phyloP scores from a whole-genome alignment of 1,284 basidiomycete species.

The Xanthoconium separans region DNA sequence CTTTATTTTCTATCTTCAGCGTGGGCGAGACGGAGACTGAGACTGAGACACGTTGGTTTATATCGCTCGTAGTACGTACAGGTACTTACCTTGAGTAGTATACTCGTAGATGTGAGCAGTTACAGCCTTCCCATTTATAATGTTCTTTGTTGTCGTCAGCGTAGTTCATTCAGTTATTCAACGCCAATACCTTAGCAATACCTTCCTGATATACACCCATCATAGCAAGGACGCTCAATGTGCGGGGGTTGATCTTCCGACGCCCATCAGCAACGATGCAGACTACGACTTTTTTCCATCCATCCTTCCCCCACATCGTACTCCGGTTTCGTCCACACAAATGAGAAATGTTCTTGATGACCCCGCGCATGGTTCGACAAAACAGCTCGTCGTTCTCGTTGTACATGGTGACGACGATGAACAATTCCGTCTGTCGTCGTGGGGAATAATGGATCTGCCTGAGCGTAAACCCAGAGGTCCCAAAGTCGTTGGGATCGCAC shows the following conservation, averaged over 20 bases:
- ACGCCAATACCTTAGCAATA: slow-evolving; percentile 71
- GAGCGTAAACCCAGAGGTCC: slow-evolving; percentile 76
- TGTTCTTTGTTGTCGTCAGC: slow-evolving; percentile 47
- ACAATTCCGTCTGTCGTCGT: slow-evolving; percentile 81
- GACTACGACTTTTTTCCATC: slow-evolving; percentile 91
- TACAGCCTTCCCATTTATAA: slow-evolving; percentile 84
- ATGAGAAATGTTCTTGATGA: slow-evolving; percentile 86
- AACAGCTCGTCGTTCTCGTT: slow-evolving; percentile 78
- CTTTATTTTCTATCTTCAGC: slow-evolving; percentile 81
- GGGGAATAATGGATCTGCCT: slow-evolving; percentile 84
- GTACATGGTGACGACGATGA: slow-evolving; percentile 81
- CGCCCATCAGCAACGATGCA: slow-evolving; percentile 57
- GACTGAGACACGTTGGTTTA: slow-evolving; percentile 47
- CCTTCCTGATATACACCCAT: slow-evolving; percentile 88
- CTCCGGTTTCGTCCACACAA: slow-evolving; percentile 79
- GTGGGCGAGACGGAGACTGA: slow-evolving; percentile 66
- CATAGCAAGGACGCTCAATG: slow-evolving; percentile 81
- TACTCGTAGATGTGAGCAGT: slow-evolving; percentile 95
- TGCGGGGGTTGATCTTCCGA: slow-evolving; percentile 83
- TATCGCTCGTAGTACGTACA: background rate
- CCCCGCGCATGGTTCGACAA: slow-evolving; percentile 87
- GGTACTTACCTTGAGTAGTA: slow-evolving; percentile 74
- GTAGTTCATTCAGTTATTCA: background rate
- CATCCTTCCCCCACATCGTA: slow-evolving; percentile 95
- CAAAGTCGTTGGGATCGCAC: slow-evolving; percentile 90